Conservation (phyloP, 2,329 filamentous ascomycete genomes). For the Fusarium sp. region DNA sequence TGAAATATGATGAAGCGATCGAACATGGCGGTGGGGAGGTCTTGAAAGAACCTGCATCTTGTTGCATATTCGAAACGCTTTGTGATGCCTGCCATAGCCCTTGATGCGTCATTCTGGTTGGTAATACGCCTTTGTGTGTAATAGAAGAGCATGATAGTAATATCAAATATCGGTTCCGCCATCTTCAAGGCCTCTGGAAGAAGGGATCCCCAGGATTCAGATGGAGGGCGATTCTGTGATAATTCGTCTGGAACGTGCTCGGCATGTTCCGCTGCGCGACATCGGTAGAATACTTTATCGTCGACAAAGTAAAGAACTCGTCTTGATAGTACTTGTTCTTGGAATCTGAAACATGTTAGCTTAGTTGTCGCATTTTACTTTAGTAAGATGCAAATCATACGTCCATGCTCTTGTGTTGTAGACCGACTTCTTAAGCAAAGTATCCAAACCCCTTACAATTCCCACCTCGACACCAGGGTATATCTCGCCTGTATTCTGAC, state of each 20-base stretch:
- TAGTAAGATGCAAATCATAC: neutral
- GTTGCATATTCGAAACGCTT: neutral
- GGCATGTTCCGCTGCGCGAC: neutral
- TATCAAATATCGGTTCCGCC: neutral
- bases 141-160: neutral
- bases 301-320: constrained; percentile 12
- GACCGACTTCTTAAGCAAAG: neutral
- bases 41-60: constrained; percentile 9
- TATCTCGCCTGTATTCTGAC: neutral
- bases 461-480: constrained; percentile 2
- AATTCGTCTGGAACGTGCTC: constrained; percentile 2
- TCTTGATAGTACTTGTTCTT: constrained; percentile 14
- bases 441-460: neutral
- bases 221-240: neutral
- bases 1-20: constrained; percentile 6
- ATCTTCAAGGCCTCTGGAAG: neutral
- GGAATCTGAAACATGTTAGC: constrained; percentile 2
- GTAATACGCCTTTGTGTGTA: constrained; percentile 8
- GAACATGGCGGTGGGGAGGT: neutral
- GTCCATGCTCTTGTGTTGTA: constrained; percentile 22
- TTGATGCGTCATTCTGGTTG: constrained; percentile 2
- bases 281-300: constrained; percentile 16
- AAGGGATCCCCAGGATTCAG: neutral
- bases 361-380: neutral
- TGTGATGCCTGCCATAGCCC: constrained; percentile 13